Conservation (phyloP, 1,284 basidiomycete genomes). For the Leccinum solheimii region DNA sequence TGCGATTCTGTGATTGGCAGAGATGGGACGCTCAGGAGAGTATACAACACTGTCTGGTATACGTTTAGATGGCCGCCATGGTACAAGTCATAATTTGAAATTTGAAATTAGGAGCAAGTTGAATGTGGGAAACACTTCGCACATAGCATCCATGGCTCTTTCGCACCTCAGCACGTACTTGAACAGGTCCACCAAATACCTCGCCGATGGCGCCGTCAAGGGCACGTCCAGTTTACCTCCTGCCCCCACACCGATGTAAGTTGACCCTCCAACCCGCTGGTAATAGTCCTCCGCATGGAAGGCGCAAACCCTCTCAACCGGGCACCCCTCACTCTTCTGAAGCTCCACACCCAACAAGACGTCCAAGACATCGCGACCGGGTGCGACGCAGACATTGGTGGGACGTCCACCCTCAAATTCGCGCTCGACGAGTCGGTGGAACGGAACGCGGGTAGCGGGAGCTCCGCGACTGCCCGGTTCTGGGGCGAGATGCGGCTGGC, state of each 20-base stretch:
- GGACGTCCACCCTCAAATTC: constrained; percentile 72
- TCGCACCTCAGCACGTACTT: constrained; percentile 40
- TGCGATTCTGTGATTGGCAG: too few species aligned
- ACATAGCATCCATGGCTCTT: constrained; percentile 29
- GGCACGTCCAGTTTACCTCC: constrained; percentile 28
- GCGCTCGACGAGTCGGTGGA: constrained; percentile 55
- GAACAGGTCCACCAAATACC: constrained; percentile 35
- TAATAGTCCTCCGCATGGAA: constrained; percentile 68
- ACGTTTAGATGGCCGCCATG: too few species aligned
- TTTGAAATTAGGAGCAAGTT: too few species aligned
- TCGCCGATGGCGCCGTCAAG: constrained; percentile 37
- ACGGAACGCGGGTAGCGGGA: constrained; percentile 42
- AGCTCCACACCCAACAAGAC: constrained; percentile 60
- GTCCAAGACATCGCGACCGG: constrained; percentile 69
- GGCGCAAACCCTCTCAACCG: constrained; percentile 62
- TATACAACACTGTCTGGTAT: too few species aligned
- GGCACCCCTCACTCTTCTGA: constrained; percentile 60
- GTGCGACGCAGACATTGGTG: constrained; percentile 84
- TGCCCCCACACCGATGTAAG: not conserved
- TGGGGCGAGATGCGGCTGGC: constrained; percentile 73
- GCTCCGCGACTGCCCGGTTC: constrained; percentile 59
- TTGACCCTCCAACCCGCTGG: constrained; percentile 16
- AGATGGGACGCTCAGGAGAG: too few species aligned
- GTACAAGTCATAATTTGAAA: too few species aligned
- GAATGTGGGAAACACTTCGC: too few species aligned